These are phyloP conservation scores for Hortaea werneckii DNA, from an alignment of 2,329 filamentous ascomycete genomes.

Conservation along the genomic window DNA sequence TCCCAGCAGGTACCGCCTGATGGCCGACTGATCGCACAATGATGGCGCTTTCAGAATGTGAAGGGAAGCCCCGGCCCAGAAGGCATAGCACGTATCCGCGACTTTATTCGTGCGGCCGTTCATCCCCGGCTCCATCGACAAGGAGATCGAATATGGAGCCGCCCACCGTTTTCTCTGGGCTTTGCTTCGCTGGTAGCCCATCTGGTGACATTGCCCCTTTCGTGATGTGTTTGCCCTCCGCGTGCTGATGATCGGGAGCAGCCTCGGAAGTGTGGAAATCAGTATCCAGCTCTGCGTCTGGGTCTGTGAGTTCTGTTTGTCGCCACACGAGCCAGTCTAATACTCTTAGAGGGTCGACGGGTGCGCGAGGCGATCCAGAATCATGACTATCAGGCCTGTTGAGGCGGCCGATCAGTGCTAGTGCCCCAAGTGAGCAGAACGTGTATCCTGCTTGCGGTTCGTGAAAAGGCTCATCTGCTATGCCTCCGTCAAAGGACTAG, in stretches of 20 bases:
- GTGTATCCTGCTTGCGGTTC: slow-evolving; percentile 88
- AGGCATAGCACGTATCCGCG: slow-evolving; percentile 90
- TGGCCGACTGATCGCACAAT: slow-evolving; percentile 10
- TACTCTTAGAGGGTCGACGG: slow-evolving; percentile 25
- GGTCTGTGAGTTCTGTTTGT: slow-evolving; percentile 31
- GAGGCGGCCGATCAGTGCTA: slow-evolving; percentile 63
- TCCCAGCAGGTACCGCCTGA: slow-evolving; percentile 65
- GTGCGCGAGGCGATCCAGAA: not conserved
- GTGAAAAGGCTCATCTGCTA: slow-evolving; percentile 65
- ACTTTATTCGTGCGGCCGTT: slow-evolving; percentile 87
- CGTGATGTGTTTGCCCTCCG: not conserved
- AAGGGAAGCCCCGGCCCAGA: slow-evolving; percentile 69
- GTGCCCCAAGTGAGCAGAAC: slow-evolving; percentile 72
- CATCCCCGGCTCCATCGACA: slow-evolving; percentile 50
- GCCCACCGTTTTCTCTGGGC: slow-evolving; percentile 13
- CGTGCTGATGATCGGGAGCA: slow-evolving; percentile 1
- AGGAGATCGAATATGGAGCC: slow-evolving; percentile 3
- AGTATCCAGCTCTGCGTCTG: slow-evolving; percentile 33
- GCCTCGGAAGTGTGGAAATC: slow-evolving; percentile 15
- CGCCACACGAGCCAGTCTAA: slow-evolving; percentile 38
- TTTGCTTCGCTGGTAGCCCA: not conserved
- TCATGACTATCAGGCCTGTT: slow-evolving; percentile 12
- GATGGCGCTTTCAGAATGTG: slow-evolving; percentile 14
- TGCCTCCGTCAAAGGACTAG: slow-evolving; percentile 74
- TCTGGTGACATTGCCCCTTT: not conserved